Evolutionary conservation across 1,284 basidiomycete genomes (phyloP), one percentile per base, ranked within the genome.

Genomic region (Apiotrichum gamsii): DNA sequence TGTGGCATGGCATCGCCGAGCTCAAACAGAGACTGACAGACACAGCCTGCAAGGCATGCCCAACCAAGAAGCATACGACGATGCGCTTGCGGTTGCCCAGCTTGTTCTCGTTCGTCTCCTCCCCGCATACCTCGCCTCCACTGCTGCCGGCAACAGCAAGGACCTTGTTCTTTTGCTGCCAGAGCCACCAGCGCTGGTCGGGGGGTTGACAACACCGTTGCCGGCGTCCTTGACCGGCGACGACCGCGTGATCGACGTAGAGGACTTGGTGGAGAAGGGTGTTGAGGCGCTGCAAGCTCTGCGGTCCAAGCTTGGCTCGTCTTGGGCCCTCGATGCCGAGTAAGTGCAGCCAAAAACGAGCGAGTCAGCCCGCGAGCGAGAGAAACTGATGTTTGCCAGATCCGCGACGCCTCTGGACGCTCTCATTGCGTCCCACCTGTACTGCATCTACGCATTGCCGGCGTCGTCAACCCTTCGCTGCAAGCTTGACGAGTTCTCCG

Each of bases 381-480:
- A n/a, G 3, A 15, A 6, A 29, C 52, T 53, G 33, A 55, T 24
- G 2, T 11, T 18, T 9, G 3, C 8, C 49, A 67, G 67, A 16
- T 31, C 48, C 3, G 62, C 69, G 4, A 67, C 69, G 20, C 64
- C 70, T 0, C 57, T 73, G 3, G 71, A 73, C 39, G 70, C 71
- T 0, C 52, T 73, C 10, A 56, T 73, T 14, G 63, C 64, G 3
- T 67, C 69, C 1, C 64, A 73, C 32, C 47, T 70, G 8, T 66
- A 67, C 39, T 54, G 60, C 14, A 50, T 70, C 8, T 62, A 60
- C 32, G 40, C 52, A 3, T 50, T 70, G 4, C 58, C 60, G 2
- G 19, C 45, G 1, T 38, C 43, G 0, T 58, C 62, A 1, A 30
- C 51, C 0, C 45, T 70, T 29, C 48, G 60, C 9, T 30, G 37